Evolutionary conservation across 1,139 yeast species (phyloP).

Genomic region (Yamadazyma triangularis): DNA sequence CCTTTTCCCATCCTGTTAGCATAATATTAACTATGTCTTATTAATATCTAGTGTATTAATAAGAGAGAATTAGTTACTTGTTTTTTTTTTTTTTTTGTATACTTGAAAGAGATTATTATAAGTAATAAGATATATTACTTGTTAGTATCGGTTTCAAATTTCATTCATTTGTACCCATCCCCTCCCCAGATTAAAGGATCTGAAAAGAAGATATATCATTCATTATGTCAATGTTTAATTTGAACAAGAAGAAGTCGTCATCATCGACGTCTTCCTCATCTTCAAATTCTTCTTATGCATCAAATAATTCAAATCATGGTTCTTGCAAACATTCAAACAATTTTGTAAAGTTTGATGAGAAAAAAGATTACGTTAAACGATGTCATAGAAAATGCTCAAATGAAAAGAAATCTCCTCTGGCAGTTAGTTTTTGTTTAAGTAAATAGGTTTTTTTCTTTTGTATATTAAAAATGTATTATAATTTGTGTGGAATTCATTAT

Average conservation of each 20-base stretch:
- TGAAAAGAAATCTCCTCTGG: constrained; percentile 21
- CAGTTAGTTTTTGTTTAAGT: constrained; percentile 39
- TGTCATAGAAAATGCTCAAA: constrained; percentile 20
- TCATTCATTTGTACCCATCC: no score
- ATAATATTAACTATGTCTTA: no score
- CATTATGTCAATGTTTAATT: not conserved
- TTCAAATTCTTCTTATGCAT: constrained; percentile 9
- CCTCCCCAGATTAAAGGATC: no score
- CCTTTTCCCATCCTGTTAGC: no score
- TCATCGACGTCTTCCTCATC: constrained; percentile 12
- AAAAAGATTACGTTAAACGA: constrained; percentile 41
- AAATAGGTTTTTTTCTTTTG: constrained; percentile 18
- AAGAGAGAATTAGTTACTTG: no score
- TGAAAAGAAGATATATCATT: no score
- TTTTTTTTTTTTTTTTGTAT: no score
- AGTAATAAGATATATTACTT: no score
- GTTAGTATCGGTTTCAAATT: no score
- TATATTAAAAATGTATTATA: constrained; percentile 12
- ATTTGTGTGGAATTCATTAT: no score
- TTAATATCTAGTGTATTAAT: no score
- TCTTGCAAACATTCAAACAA: constrained; percentile 9
- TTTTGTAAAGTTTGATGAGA: constrained; percentile 31
- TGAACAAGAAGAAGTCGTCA: constrained; percentile 15
- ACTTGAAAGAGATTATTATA: no score
- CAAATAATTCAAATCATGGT: constrained; percentile 6